These are phyloP conservation scores for Tolypocladium pustulatum DNA, from an alignment of 2,329 filamentous ascomycete genomes.

Conservation along the genomic window DNA sequence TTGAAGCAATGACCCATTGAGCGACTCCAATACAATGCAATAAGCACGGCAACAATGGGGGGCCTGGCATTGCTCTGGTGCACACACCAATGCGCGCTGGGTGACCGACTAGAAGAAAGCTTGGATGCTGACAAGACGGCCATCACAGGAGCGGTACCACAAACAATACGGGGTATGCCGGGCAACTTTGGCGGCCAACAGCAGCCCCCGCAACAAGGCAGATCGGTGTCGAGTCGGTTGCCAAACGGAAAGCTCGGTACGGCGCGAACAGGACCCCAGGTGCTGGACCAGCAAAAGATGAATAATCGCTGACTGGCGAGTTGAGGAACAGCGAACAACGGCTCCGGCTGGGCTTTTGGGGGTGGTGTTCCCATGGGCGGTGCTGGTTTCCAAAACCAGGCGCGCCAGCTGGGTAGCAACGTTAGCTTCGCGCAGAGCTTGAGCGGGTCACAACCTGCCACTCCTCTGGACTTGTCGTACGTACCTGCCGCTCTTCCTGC, in stretches of 20 bases:
- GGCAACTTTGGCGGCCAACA: conserved; percentile 49
- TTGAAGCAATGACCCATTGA: background rate
- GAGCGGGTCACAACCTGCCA: conserved; percentile 50
- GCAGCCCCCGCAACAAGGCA: conserved; percentile 41
- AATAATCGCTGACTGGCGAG: conserved; percentile 6
- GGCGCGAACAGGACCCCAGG: background rate
- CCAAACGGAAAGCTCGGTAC: conserved; percentile 56
- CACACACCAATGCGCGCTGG: background rate
- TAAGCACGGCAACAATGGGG: background rate
- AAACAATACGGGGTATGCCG: conserved; percentile 51
- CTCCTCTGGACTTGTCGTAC: conserved; percentile 55
- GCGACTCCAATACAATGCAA: background rate
- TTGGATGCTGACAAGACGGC: conserved; percentile 14
- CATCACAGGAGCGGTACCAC: conserved; percentile 45
- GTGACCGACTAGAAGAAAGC: background rate
- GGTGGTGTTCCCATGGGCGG: conserved; percentile 50
- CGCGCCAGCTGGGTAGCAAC: conserved; percentile 46
- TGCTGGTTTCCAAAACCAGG: conserved; percentile 40
- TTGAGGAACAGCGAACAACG: conserved; percentile 34
- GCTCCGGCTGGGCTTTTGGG: conserved; percentile 52
- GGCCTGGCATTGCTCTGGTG: background rate
- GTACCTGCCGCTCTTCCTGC: conserved; percentile 23
- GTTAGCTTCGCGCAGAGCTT: conserved; percentile 58
- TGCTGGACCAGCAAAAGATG: background rate
- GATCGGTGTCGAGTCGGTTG: conserved; percentile 47